phyloP scores from a whole-genome alignment of 306 rosid species.

The Vicia faba region DNA sequence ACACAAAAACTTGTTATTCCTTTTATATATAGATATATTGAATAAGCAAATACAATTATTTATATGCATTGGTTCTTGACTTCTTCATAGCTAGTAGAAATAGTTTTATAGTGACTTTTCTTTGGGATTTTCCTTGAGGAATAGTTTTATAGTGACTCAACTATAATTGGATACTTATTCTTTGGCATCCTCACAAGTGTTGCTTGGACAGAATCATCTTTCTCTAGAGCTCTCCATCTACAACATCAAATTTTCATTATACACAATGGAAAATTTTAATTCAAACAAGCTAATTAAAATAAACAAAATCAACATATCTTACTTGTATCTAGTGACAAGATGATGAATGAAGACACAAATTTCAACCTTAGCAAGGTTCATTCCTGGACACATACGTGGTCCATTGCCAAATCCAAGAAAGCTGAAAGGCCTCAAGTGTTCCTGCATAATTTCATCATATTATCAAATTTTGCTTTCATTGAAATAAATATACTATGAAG shows the following conservation, averaged over 20 bases:
- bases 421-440: slow-evolving; percentile 60
- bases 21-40: background rate
- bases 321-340: slow-evolving; percentile 77
- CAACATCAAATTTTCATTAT: slow-evolving; percentile 17
- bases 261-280: background rate
- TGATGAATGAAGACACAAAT: slow-evolving; percentile 78
- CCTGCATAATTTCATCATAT: slow-evolving; percentile 49
- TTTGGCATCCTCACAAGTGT: slow-evolving; percentile 88
- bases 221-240: slow-evolving; percentile 79
- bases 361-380: slow-evolving; percentile 83
- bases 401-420: slow-evolving; percentile 90
- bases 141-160: slow-evolving; percentile 44
- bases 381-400: slow-evolving; percentile 93
- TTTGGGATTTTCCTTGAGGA: slow-evolving; percentile 16
- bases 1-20: too few relatives aligned
- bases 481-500: too few relatives aligned
- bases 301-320: slow-evolving; percentile 9
- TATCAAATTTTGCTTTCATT: background rate
- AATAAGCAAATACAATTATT: slow-evolving; percentile 21
- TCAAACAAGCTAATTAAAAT: background rate
- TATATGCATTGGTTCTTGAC: background rate
- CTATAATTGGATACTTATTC: slow-evolving; percentile 71
- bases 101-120: slow-evolving; percentile 39
- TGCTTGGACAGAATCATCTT: slow-evolving; percentile 72
- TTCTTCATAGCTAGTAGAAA: background rate